phyloP scores from a whole-genome alignment of 2,329 filamentous ascomycete genomes.

The Venturia oleaginea region DNA sequence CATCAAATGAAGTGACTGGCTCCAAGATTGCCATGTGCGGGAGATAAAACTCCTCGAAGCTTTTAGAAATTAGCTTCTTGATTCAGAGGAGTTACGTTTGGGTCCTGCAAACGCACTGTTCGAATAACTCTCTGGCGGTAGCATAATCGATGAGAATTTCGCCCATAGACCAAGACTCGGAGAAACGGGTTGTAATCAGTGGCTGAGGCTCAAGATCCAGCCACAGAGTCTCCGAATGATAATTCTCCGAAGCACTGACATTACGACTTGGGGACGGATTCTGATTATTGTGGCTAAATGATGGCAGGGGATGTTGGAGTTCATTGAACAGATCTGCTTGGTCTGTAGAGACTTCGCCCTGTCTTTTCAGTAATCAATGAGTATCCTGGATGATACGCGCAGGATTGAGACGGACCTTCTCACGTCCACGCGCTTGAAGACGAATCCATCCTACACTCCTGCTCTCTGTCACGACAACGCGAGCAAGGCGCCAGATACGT shows the following conservation, averaged over 20 bases:
- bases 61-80: neutral
- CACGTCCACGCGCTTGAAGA: conserved; percentile 15
- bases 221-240: neutral
- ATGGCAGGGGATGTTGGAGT: neutral
- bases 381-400: neutral
- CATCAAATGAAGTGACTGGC: conserved; percentile 10
- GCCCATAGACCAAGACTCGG: neutral
- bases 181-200: neutral
- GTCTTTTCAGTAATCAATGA: neutral
- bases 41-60: conserved; percentile 13
- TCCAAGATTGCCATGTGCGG: conserved; percentile 13
- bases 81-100: neutral
- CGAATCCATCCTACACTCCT: conserved; percentile 16
- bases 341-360: neutral
- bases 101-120: neutral
- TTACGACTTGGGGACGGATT: neutral
- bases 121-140: neutral
- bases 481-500: conserved; percentile 15
- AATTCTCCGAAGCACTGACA: neutral
- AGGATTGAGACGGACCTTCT: conserved; percentile 9
- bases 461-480: conserved; percentile 13
- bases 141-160: neutral
- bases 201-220: neutral
- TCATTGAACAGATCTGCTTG: neutral
- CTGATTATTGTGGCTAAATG: neutral